Evolutionary conservation across 208 protist species (phyloP), one percentile per base, ranked within the genome.

Genomic region (Trypanosomatidae sp.): DNA sequence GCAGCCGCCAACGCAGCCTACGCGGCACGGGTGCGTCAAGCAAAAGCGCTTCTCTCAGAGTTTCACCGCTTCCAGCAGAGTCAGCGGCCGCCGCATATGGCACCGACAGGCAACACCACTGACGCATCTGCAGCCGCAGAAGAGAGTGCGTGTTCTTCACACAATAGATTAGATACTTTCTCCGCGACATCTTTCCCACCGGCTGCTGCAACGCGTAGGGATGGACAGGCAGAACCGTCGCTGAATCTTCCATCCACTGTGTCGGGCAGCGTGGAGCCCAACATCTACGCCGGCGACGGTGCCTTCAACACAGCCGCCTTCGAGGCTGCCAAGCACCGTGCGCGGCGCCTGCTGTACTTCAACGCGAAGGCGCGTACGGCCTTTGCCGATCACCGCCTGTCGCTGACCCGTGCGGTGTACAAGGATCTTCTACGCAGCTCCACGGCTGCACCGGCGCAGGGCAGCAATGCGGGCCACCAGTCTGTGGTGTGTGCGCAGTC

Each of bases 341-440:
- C 79, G 9, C 52, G 65, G 49, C 46, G 71, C 41, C 22, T 68
- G 43, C 70, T 83, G 19, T 52, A 55, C 64, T 60, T 62, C 65
- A 79, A 80, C 46, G 79, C 79, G 2, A 69, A 71, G 47, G 79
- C 74, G 1, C 58, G 65, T 28, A 28, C 69, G 0, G 56, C 67
- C 0, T 62, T 49, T 28, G 30, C 17, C 6, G 28, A 58, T n/a
- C 74, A 73, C 30, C 67, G 67, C 13, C 39, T 71, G 62, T 60
- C 43, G 1, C 25, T 82, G 17, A 44, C 73, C 25, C 60, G 73
- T 1, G 67, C 64, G 2, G 65, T 82, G 25, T 69, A 41, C n/a
- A n/a, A n/a, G n/a, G n/a, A n/a, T n/a, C n/a, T n/a, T n/a, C n/a
- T n/a, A n/a, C n/a, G n/a, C n/a, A n/a, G n/a, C n/a, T n/a, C n/a